Evolutionary conservation across 2,329 filamentous ascomycete genomes (phyloP).

Genomic region (Fusarium fracticaudum): DNA sequence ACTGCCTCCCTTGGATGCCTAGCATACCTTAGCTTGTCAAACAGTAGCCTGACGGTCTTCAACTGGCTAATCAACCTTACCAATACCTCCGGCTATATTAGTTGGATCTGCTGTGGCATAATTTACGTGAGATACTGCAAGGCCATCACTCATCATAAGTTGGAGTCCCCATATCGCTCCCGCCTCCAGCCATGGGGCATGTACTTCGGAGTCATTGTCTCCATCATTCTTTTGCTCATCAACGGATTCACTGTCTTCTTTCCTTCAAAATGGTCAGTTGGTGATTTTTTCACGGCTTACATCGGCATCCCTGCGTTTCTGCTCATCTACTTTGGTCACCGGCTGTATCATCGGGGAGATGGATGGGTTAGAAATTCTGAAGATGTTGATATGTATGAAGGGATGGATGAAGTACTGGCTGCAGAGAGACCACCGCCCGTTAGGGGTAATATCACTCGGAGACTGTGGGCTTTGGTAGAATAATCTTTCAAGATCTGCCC

Average conservation of each 20-base stretch:
- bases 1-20: not conserved
- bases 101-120: not conserved
- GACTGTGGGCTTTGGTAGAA: not conserved
- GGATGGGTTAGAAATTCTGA: not conserved
- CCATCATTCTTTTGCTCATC: not conserved
- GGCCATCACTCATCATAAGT: not conserved
- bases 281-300: not conserved
- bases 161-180: not conserved
- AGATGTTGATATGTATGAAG: not conserved
- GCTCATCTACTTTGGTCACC: not conserved
- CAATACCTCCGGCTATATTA: not conserved
- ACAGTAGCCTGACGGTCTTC: not conserved
- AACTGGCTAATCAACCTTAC: not conserved
- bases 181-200: not conserved
- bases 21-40: not conserved
- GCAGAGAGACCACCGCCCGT: not conserved
- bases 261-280: not conserved
- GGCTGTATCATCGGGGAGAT: not conserved
- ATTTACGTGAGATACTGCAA: not conserved
- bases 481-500: not conserved
- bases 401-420: not conserved
- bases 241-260: not conserved
- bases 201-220: not conserved
- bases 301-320: not conserved
- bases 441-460: not conserved